A percentile compares a stretch with the other conserved stretches of the same genome.
These are phyloP conservation scores for Castanopsis chinensis DNA, from an alignment of 306 rosid genomes.

Conservation along the genomic window DNA sequence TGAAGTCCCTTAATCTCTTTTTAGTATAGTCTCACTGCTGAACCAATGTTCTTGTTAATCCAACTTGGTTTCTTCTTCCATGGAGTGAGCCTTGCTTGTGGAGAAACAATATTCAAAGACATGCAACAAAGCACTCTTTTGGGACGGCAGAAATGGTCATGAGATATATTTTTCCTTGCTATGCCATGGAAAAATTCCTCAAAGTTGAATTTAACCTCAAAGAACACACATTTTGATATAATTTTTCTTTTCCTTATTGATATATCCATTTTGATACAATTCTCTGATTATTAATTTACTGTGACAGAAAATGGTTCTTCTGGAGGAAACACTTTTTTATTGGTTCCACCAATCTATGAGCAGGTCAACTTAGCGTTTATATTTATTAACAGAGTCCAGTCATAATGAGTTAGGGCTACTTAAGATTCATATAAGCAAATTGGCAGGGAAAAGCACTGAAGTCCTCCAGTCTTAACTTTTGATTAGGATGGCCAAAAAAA, in stretches of 20 bases:
- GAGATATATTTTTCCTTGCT: neutral
- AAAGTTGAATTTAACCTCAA: neutral
- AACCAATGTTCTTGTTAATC: neutral
- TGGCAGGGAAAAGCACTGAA: neutral
- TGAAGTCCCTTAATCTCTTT: neutral
- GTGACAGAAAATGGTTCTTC: neutral
- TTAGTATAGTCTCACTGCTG: neutral
- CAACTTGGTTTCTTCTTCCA: neutral
- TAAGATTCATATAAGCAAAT: neutral
- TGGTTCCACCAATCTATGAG: neutral
- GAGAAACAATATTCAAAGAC: neutral
- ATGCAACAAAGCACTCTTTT: neutral
- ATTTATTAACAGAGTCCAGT: neutral
- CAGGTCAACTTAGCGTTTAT: neutral
- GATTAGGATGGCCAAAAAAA: neutral
- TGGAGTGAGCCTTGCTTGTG: neutral
- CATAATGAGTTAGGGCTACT: neutral
- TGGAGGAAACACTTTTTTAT: neutral
- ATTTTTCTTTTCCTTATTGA: neutral
- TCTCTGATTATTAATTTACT: neutral
- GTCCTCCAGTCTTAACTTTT: neutral
- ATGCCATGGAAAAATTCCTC: too few species aligned
- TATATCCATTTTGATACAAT: neutral
- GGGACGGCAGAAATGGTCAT: neutral
- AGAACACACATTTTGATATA: neutral